Evolutionary conservation across 2,329 filamentous ascomycete species (phyloP).

Genomic region (Talaromyces sp.): DNA sequence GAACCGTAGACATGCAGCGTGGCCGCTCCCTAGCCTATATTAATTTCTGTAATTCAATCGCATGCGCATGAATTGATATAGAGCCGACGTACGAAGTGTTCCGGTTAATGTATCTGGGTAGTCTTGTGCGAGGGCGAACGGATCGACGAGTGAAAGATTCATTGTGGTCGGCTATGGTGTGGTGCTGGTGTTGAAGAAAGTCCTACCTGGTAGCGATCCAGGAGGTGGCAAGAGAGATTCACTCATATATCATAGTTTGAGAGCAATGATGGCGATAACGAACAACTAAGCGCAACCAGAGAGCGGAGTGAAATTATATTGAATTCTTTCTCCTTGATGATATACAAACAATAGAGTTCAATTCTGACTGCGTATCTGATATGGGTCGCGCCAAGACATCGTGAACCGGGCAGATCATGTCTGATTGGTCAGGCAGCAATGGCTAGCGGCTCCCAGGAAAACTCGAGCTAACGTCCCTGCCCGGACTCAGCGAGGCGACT

Average conservation of each 20-base stretch:
- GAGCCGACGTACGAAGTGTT: conserved; percentile 63
- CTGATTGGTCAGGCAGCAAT: conserved; percentile 14
- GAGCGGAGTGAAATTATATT: neutral
- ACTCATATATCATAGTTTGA: conserved; percentile 14
- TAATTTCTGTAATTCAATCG: conserved; percentile 37
- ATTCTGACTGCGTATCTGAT: neutral
- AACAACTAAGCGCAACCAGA: neutral
- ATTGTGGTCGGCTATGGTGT: conserved; percentile 39
- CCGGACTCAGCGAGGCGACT: conserved; percentile 40
- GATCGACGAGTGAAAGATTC: conserved; percentile 70
- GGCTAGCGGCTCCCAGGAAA: conserved; percentile 24
- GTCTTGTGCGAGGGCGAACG: conserved; percentile 70
- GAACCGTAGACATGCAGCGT: conserved; percentile 72
- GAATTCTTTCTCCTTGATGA: neutral
- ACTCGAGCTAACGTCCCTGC: conserved; percentile 39
- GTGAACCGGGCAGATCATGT: neutral
- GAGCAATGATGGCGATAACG: neutral
- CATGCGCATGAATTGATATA: neutral
- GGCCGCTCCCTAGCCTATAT: conserved; percentile 52
- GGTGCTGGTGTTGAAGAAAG: conserved; percentile 1
- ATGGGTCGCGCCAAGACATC: conserved; percentile 3
- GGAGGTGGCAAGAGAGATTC: conserved; percentile 11
- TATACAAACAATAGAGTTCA: neutral
- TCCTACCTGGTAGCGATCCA: conserved; percentile 23
- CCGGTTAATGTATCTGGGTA: conserved; percentile 87